Base-by-base conservation (phyloP, 2,329 filamentous ascomycete genomes). In the Fusarium armeniacum region DNA sequence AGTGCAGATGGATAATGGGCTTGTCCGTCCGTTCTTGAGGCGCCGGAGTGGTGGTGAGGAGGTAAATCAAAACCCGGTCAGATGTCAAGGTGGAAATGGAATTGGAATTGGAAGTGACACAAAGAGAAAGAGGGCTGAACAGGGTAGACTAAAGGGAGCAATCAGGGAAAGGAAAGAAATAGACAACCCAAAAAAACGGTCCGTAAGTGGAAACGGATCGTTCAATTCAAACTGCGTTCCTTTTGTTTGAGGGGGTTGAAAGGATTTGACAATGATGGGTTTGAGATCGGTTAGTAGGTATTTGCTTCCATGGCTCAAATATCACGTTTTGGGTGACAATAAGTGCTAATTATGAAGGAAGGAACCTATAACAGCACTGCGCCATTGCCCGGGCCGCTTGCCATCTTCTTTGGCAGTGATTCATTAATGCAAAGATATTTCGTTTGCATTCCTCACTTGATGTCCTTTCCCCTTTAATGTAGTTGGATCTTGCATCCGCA, bases 11-110 rank as follows among this genome's bases (percentile, higher is more conserved):
- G 47, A 69, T 58, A 70, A 70, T 64, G 33, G 53, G 51, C 30
- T 65, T 59, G 40, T 70, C 51, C 41, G 44, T 71, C 63, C 45
- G 62, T 46, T 46, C 68, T 57, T 68, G 35, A 54, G 56, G 57
- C 67, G 53, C 35, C 6, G 43, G 51, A 40, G 56, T 20, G 20
- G 32, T n/a, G 22, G n/a, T 47, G 28, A n/a, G 24, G 32, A 51
- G 38, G 58, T 59, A 59, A 68, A 64, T 59, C 58, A 64, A 52
- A 38, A 10, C 30, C 47, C n/a, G 32, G 46, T 59, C 38, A 61
- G 35, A 66, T 66, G 55, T 45, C 62, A 53, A 44, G 51, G 67
- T 54, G 46, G 55, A 28, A 28, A 10, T 30, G 28, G 28, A 30
- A 30, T 4, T 30, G 28, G 28, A 30, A 30, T 30, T 30, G 28